Conservation (phyloP, 768 basidiomycete genomes). For the Podaxis sp. region DNA sequence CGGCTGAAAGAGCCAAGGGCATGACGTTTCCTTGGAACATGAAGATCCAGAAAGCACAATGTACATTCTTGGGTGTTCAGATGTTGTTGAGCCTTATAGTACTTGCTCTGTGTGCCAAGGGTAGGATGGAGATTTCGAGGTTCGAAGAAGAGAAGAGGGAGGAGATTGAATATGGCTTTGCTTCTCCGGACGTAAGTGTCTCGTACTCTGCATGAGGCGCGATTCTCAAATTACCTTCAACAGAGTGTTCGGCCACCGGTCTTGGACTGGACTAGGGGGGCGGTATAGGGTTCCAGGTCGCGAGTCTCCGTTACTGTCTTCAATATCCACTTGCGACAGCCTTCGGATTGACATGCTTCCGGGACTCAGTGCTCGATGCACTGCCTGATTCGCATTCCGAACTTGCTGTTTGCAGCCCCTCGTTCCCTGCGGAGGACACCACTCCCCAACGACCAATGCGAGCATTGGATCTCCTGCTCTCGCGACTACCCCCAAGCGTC, state of each 20-base stretch:
- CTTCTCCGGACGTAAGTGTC: constrained; percentile 10
- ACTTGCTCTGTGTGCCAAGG: constrained; percentile 16
- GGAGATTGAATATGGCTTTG: constrained; percentile 15
- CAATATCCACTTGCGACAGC: neutral
- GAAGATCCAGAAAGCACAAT: constrained; percentile 28
- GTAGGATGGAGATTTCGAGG: constrained; percentile 12
- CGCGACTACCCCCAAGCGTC: neutral
- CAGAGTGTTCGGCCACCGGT: neutral
- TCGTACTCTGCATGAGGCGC: neutral
- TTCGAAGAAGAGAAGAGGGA: constrained; percentile 10
- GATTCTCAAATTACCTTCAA: neutral
- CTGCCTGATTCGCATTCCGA: constrained; percentile 12
- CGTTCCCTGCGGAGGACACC: neutral
- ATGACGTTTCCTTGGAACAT: constrained; percentile 28
- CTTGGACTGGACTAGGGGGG: neutral
- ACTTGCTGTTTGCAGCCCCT: neutral
- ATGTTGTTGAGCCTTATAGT: constrained; percentile 17
- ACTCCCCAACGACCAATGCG: neutral
- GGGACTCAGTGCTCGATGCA: constrained; percentile 10
- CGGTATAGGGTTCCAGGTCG: neutral
- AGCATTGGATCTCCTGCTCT: neutral
- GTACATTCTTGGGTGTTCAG: constrained; percentile 23
- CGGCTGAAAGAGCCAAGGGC: constrained; percentile 22
- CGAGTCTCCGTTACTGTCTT: neutral
- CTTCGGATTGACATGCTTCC: constrained; percentile 8